These are phyloP conservation scores for Chaetoscypha palmicola DNA, from an alignment of 2,329 filamentous ascomycete species.

Conservation along the genomic window DNA sequence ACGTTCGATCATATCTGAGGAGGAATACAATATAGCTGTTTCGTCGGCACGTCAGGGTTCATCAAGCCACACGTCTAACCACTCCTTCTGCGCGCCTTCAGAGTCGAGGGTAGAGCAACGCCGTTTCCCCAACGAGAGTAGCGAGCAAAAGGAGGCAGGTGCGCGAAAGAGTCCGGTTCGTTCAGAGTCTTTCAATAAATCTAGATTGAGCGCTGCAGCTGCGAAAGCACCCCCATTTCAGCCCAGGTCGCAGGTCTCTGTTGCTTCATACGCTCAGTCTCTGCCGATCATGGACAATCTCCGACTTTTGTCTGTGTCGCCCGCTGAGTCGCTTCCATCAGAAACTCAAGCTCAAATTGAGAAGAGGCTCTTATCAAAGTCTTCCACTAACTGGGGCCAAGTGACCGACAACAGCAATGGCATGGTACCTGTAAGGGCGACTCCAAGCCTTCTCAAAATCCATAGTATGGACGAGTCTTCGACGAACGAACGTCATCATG, in stretches of 20 bases:
- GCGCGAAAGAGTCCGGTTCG: not conserved
- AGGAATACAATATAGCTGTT: not conserved
- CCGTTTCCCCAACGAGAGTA: not conserved
- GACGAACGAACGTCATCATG: not conserved
- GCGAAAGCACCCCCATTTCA: conserved; percentile 32
- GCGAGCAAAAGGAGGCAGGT: not conserved
- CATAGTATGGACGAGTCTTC: conserved; percentile 15
- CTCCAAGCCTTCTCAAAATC: conserved; percentile 6
- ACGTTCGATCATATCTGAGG: not conserved
- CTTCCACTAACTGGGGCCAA: conserved; percentile 19
- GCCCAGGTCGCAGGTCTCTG: conserved; percentile 21
- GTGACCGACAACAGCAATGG: not conserved
- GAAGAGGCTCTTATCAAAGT: conserved; percentile 17
- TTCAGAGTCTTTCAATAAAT: conserved; percentile 13
- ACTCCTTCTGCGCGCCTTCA: not conserved
- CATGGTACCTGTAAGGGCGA: not conserved
- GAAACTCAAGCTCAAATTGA: conserved; percentile 19
- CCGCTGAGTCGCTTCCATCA: not conserved
- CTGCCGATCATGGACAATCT: not conserved
- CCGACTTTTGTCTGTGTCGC: not conserved
- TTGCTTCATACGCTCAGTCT: conserved; percentile 3
- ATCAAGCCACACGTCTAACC: not conserved
- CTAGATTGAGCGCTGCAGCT: conserved; percentile 28
- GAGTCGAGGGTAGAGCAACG: not conserved
- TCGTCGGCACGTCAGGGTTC: not conserved